Evolutionary conservation across 805 yeast genomes (phyloP).

Genomic region (Yamadazyma phyllophila): DNA sequence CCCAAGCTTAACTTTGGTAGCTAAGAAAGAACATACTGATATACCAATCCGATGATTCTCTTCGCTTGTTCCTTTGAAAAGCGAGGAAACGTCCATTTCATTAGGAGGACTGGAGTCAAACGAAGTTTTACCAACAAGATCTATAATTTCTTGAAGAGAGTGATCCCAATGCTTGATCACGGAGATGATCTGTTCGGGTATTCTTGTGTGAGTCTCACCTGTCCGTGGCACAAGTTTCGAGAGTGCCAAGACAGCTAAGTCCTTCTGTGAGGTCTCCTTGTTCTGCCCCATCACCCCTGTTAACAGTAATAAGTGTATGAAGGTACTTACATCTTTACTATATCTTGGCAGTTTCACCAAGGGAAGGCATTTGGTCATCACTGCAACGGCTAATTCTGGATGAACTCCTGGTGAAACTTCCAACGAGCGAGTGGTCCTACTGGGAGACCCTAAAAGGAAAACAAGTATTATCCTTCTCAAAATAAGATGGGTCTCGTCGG

Average conservation of each 20-base stretch:
- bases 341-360: neutral
- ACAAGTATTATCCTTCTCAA: constrained; percentile 11
- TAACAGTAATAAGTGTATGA: neutral
- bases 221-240: no score
- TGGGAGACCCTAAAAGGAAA: neutral
- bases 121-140: neutral
- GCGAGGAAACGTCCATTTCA: neutral
- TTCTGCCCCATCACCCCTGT: no score
- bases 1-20: neutral
- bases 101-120: neutral
- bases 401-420: no score
- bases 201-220: no score
- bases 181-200: neutral
- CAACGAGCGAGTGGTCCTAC: no score
- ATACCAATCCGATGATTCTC: neutral
- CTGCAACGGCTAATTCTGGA: no score
- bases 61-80: neutral
- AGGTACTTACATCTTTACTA: neutral
- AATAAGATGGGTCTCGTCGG: constrained; percentile 1
- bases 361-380: neutral
- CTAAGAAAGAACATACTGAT: constrained; percentile 5
- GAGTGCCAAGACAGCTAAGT: no score
- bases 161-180: neutral
- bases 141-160: neutral
- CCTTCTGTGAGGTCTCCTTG: no score